phyloP scores from a whole-genome alignment of 2,329 filamentous ascomycete species.

The Malbranchea zuffiana region DNA sequence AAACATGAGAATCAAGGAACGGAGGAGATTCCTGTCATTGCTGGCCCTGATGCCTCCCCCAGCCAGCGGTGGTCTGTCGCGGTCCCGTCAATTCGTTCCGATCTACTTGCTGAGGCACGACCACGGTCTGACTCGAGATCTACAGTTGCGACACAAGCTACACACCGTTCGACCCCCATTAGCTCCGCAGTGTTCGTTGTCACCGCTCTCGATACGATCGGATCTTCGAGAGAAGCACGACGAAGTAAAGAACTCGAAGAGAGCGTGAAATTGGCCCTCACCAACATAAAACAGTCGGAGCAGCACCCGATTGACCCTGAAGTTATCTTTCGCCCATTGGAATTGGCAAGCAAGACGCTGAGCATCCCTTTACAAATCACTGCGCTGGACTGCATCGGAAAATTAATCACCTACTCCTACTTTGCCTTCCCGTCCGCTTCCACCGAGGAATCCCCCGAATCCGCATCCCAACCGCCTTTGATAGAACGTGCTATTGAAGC shows the following conservation, averaged over 20 bases:
- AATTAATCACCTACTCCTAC: constrained; percentile 97
- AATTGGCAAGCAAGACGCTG: constrained; percentile 76
- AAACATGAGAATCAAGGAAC: constrained; percentile 2
- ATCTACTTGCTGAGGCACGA: constrained; percentile 6
- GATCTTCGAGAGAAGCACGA: constrained; percentile 79
- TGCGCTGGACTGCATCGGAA: constrained; percentile 94
- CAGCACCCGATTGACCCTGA: constrained; percentile 77
- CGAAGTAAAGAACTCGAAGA: constrained; percentile 77
- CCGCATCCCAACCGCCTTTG: constrained; percentile 47
- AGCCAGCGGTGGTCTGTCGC: background rate
- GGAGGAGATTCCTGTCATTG: constrained; percentile 4
- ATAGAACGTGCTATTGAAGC: constrained; percentile 98
- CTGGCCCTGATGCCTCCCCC: background rate
- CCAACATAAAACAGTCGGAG: constrained; percentile 76
- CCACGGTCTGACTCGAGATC: constrained; percentile 50
- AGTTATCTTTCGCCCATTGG: constrained; percentile 78
- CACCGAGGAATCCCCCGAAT: constrained; percentile 29
- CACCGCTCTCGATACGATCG: constrained; percentile 84
- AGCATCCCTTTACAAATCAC: constrained; percentile 79
- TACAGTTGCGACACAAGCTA: constrained; percentile 43
- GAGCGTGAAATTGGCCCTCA: constrained; percentile 66
- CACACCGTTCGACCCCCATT: constrained; percentile 53
- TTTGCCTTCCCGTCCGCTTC: constrained; percentile 59
- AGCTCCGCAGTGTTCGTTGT: constrained; percentile 95
- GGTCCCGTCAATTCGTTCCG: background rate